Evolutionary conservation across 805 yeast genomes (phyloP), one percentile per base, ranked within the genome.

Genomic region (Lipomyces lipofer): DNA sequence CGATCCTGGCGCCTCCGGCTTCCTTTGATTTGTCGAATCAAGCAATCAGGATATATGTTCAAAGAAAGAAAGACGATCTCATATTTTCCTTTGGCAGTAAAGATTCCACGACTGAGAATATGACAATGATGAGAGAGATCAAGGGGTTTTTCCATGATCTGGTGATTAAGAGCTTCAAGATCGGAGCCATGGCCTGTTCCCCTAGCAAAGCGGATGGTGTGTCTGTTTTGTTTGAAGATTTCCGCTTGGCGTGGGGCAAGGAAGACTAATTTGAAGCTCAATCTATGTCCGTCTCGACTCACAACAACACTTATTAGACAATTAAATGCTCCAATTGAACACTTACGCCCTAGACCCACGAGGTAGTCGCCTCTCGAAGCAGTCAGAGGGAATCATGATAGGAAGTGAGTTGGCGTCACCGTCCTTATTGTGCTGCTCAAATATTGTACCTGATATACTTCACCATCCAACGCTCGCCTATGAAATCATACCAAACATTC

Each of bases 101-200:
- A 25, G 40, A 36, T 10, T 36, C 40, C 40, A 36, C 40, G 22
- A 33, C 2, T 2, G 38, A 33, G 38, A 33, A 33, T 33, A 4
- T 25, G 4, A 36, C 22, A 17, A 36, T 17, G 40, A 36, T 36
- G 25, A 17, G 40, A 36, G 40, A 36, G 40, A 19, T 36, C 10
- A 36, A 36, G 40, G 40, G 24, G 12, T 36, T 36, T 36, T 36
- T 36, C 40, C 40, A 36, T 36, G 40, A 36, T 36, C 22, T 36
- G 24, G 25, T 19, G 5, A 36, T 36, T 19, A 4, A 36, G 12
- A 36, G 25, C 25, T 36, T 36, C 22, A n/a, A 36, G 10, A 36
- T 36, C 22, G 40, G 40, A 17, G 40, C 22, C 40, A 36, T 36
- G 40, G 40, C 40, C 7, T 36, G 40, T 19, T 36, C 40, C 40